Percentiles rank a stretch among this genome's conserved stretches.
Evolutionary conservation across 148 eudicot genomes (phyloP).

Genomic region (Amaranthus cruentus): DNA sequence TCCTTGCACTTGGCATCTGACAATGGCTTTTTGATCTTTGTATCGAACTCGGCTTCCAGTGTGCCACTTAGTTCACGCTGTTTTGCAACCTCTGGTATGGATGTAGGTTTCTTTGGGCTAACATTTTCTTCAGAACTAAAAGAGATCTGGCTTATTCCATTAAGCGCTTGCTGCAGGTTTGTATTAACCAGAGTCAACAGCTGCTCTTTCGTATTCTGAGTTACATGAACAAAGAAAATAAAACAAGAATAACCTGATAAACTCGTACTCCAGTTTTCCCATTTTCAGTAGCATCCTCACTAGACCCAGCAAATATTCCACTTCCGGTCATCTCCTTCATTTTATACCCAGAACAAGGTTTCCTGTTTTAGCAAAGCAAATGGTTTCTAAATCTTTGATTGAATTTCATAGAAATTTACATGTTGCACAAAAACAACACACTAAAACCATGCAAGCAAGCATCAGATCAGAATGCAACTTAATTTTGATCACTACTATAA

Average conservation of each 20-base stretch:
- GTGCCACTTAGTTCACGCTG: constrained; percentile 93
- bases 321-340: constrained; percentile 88
- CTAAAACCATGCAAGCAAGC: too few species aligned
- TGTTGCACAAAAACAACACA: too few species aligned
- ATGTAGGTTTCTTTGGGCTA: constrained; percentile 69
- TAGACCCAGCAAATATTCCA: constrained; percentile 62
- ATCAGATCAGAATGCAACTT: not conserved
- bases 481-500: not conserved
- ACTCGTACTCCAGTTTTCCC: constrained; percentile 63
- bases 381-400: not conserved
- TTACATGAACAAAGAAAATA: not conserved
- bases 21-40: constrained; percentile 46
- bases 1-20: constrained; percentile 92
- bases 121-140: constrained; percentile 66
- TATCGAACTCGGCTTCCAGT: constrained; percentile 50
- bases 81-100: constrained; percentile 85
- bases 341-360: constrained; percentile 75
- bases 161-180: constrained; percentile 64
- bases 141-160: constrained; percentile 85
- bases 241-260: constrained; percentile 54
- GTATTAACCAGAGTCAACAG: not conserved
- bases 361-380: constrained; percentile 40
- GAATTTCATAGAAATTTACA: too few species aligned
- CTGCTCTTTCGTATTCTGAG: not conserved
- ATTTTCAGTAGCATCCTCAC: constrained; percentile 46